Conservation (phyloP, 805 yeast species). For the Starmerella powellii region DNA sequence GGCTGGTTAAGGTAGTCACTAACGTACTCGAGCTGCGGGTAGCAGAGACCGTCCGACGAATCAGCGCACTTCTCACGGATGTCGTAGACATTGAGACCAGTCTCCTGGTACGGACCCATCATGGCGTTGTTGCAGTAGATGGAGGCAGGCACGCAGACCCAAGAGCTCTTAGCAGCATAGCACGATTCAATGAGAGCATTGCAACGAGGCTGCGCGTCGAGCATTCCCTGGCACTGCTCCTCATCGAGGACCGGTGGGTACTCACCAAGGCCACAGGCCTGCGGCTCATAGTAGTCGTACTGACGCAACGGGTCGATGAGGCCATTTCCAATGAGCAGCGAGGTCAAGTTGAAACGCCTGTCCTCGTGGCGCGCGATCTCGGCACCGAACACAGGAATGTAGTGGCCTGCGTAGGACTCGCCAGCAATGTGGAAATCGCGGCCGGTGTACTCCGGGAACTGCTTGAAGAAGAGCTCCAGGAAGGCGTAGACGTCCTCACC, state of each 20-base stretch:
- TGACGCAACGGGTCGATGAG: constrained; percentile 76
- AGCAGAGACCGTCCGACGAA: constrained; percentile 41
- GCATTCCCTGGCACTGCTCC: constrained; percentile 63
- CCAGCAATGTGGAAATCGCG: constrained; percentile 73
- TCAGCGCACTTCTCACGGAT: constrained; percentile 53
- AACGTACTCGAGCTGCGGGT: constrained; percentile 57
- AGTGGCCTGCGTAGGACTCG: constrained; percentile 84
- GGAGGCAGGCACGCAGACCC: constrained; percentile 83
- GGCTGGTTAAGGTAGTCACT: constrained; percentile 64
- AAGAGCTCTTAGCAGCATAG: constrained; percentile 54
- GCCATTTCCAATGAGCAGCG: constrained; percentile 84
- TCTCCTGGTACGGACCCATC: constrained; percentile 61
- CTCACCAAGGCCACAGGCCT: constrained; percentile 94
- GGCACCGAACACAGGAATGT: constrained; percentile 77
- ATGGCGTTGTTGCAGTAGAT: constrained; percentile 68
- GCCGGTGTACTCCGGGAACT: constrained; percentile 48
- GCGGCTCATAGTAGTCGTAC: constrained; percentile 68
- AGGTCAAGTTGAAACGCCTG: constrained; percentile 50
- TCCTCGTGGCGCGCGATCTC: constrained; percentile 62
- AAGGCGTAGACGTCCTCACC: constrained; percentile 73
- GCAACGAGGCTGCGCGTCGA: constrained; percentile 59
- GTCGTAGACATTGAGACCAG: constrained; percentile 82
- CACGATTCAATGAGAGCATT: constrained; percentile 57
- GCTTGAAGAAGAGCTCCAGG: constrained; percentile 64
- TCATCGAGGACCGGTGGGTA: constrained; percentile 61